A percentile compares a stretch with the other conserved stretches of the same genome.
Evolutionary conservation across 1,284 basidiomycete species (phyloP).

Genomic region (Agaricales sp.): DNA sequence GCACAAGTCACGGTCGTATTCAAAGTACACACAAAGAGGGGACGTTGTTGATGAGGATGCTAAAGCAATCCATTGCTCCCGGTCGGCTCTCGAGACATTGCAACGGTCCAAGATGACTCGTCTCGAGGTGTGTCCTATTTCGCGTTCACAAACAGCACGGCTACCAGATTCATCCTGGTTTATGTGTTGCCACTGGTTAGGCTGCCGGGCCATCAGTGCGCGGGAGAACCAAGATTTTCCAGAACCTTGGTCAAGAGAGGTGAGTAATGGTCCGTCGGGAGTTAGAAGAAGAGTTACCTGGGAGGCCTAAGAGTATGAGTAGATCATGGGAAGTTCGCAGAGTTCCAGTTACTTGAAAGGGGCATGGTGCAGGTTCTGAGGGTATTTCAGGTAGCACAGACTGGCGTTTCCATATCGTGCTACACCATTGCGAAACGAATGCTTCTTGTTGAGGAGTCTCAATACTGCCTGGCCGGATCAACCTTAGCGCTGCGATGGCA

Average conservation of each 20-base stretch:
- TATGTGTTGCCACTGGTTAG: constrained; percentile 30
- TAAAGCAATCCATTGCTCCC: constrained; percentile 38
- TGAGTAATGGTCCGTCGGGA: background rate
- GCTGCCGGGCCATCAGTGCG: constrained; percentile 33
- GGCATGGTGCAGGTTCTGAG: constrained; percentile 36
- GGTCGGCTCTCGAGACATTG: constrained; percentile 36
- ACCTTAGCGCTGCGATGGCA: constrained; percentile 35
- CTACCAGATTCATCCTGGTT: constrained; percentile 49
- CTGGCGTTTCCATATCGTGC: constrained; percentile 47
- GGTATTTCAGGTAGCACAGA: constrained; percentile 35
- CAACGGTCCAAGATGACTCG: constrained; percentile 44
- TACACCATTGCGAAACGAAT: constrained; percentile 46
- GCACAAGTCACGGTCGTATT: constrained; percentile 40
- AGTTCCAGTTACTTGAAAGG: constrained; percentile 32
- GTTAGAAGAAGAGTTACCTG: constrained; percentile 12
- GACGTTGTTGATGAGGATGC: constrained; percentile 34
- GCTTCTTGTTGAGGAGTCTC: constrained; percentile 45
- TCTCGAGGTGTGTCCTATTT: constrained; percentile 26
- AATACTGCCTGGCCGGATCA: constrained; percentile 41
- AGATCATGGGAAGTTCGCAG: constrained; percentile 25
- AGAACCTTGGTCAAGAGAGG: constrained; percentile 23
- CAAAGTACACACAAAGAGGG: constrained; percentile 46
- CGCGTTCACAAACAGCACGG: constrained; percentile 36
- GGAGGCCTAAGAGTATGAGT: constrained; percentile 45
- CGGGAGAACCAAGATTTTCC: constrained; percentile 49